Conservation (phyloP, 306 rosid genomes). For the Albizia julibrissin region DNA sequence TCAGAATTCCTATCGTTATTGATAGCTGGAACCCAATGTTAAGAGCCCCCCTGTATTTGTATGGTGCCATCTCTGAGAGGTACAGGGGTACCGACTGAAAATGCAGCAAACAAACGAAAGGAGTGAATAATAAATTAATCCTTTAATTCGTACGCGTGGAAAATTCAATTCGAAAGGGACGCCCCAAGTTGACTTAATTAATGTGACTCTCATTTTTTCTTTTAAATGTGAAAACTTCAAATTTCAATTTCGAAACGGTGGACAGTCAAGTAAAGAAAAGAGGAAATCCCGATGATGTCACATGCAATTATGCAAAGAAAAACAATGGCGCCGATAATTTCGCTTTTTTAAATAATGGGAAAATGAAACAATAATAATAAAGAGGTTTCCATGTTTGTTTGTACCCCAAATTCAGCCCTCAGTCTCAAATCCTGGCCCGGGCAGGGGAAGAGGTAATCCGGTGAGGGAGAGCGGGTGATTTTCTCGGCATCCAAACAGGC, state of each 20-base stretch:
- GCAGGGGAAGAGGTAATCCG: neutral
- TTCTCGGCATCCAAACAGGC: conserved; percentile 42
- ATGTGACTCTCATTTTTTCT: neutral
- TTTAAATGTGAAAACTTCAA: neutral
- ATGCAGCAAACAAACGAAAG: neutral
- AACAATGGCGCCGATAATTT: conserved; percentile 33
- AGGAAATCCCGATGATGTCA: conserved; percentile 27
- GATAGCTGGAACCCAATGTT: conserved; percentile 88
- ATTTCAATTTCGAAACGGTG: conserved; percentile 29
- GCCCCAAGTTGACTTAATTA: neutral
- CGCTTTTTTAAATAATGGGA: neutral
- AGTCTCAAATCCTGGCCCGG: neutral
- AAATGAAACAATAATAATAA: neutral
- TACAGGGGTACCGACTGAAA: conserved; percentile 86
- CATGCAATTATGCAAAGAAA: conserved; percentile 38
- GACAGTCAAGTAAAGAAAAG: neutral
- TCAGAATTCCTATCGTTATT: conserved; percentile 79
- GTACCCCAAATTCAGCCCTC: conserved; percentile 13
- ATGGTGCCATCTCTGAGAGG: conserved; percentile 94
- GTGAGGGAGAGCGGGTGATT: no score
- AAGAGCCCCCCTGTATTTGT: conserved; percentile 79
- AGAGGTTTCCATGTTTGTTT: neutral
- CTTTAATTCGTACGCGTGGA: neutral
- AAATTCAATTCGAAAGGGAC: neutral
- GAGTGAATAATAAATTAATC: neutral